phyloP scores from a whole-genome alignment of 495 filamentous ascomycete genomes.

The Chaetomium tenue region DNA sequence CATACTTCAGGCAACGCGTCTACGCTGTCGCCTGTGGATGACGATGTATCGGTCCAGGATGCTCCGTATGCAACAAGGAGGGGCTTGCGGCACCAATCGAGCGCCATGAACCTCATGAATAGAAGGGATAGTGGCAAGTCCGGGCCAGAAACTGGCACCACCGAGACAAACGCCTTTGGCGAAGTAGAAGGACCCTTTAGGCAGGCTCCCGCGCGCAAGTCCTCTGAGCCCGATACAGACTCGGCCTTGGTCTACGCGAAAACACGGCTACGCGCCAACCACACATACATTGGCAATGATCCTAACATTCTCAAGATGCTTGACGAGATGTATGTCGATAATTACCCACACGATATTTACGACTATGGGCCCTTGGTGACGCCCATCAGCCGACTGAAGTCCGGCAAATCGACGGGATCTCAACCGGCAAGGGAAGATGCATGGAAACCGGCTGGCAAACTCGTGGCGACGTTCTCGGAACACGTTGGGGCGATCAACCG shows the following conservation, averaged over 20 bases:
- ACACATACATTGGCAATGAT: constrained; percentile 85
- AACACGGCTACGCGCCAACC: constrained; percentile 45
- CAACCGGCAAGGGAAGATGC: constrained; percentile 49
- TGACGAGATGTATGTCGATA: constrained; percentile 84
- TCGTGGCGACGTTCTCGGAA: constrained; percentile 85
- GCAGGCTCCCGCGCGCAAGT: constrained; percentile 33
- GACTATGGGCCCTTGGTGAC: constrained; percentile 81
- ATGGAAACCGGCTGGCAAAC: constrained; percentile 81
- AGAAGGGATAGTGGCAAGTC: constrained; percentile 77
- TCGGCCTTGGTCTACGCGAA: constrained; percentile 37
- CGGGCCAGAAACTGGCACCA: constrained; percentile 77
- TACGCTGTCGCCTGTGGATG: constrained; percentile 30
- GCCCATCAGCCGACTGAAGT: constrained; percentile 61
- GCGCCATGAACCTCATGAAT: constrained; percentile 79
- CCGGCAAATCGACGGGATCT: constrained; percentile 48
- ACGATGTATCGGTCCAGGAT: constrained; percentile 41
- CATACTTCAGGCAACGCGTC: constrained; percentile 28
- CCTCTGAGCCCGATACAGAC: constrained; percentile 32
- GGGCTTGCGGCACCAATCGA: constrained; percentile 60
- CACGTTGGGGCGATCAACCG: constrained; percentile 81
- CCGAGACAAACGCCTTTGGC: constrained; percentile 77
- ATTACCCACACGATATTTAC: constrained; percentile 76
- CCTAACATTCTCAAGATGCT: constrained; percentile 82
- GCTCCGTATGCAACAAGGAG: constrained; percentile 43
- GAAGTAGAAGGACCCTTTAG: constrained; percentile 71